Evolutionary conservation across 257 asterid genomes (phyloP), one percentile per base, ranked within the genome.

Genomic region (Paulownia fortunei): DNA sequence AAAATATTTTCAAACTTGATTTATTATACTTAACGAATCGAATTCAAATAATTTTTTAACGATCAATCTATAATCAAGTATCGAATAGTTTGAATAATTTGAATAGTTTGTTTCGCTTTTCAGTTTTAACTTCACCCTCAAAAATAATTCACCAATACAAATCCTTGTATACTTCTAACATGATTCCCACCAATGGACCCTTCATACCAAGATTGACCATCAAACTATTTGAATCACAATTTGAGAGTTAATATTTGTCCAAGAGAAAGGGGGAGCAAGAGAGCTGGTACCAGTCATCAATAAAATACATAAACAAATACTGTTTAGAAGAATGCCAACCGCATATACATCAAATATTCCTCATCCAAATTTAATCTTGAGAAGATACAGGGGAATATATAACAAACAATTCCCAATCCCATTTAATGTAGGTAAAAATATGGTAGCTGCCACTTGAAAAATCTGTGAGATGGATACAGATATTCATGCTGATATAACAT

Each of bases 261-360:
- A 18, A 58, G 42, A 36, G 69, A 73, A 49, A 70, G 15, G 0
- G 1, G 37, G 55, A 54, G 23, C 18, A 10, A 16, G 12, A 18
- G 3, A 6, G 11, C 42, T 26, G 54, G 19, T 74, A 60, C 42
- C 41, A 9, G 47, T 67, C 39, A 75, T 75, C 51, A 5, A 34
- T 49, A 18, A n/a, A 75, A 55, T 42, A 80, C 56, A 76, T 66
- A 21, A 56, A 73, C 65, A 80, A 63, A 42, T 74, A 60, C 54
- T 36, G 16, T 12, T 24, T 61, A 8, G 27, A 46, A 51, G 61
- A 82, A 61, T 34, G 76, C 61, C 63, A 73, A 44, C 42, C 69
- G 46, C 87, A 69, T 73, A 69, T 77, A 84, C 87, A 77, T 24
- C 59, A 59, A 61, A 68, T 74, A 78, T 64, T 79, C 64, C 79